phyloP scores from a whole-genome alignment of 345 rosid genomes.

The Salix purpurea region DNA sequence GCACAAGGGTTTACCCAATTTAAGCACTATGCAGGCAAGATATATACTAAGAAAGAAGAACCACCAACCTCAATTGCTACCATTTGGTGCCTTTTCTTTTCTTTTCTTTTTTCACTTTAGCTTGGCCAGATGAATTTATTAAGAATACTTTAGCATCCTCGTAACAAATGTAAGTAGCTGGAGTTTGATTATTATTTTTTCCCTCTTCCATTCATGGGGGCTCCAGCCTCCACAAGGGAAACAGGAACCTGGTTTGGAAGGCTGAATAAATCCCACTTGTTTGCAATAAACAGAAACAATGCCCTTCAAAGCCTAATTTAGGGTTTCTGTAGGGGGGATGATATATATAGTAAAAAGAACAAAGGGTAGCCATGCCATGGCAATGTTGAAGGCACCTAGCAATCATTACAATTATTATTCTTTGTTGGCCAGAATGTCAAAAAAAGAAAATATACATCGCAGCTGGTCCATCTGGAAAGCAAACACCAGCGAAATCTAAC shows the following conservation, averaged over 20 bases:
- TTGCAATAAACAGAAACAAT: not conserved
- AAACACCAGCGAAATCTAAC: constrained; percentile 20
- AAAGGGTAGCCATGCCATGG: constrained; percentile 12
- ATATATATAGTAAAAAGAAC: constrained; percentile 4
- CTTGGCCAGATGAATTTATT: not conserved
- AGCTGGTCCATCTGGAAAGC: constrained; percentile 39
- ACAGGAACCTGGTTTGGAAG: not conserved
- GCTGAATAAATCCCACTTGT: not conserved
- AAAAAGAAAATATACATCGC: constrained; percentile 3
- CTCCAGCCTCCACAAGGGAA: not conserved
- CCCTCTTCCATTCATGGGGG: not conserved
- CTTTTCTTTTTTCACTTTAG: no score
- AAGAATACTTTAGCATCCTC: not conserved
- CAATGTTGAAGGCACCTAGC: constrained; percentile 18
- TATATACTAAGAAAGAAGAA: not conserved
- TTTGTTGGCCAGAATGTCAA: constrained; percentile 26
- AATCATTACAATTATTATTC: constrained; percentile 32
- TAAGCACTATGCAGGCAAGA: not conserved
- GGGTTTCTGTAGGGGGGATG: not conserved
- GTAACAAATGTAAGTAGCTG: not conserved
- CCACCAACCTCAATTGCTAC: not conserved
- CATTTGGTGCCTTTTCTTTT: not conserved
- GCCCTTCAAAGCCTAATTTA: not conserved
- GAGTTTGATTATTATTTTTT: not conserved
- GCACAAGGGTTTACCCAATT: not conserved